Evolutionary conservation across 441 rosid genomes (phyloP).

Genomic region (Gossypium trilobum): DNA sequence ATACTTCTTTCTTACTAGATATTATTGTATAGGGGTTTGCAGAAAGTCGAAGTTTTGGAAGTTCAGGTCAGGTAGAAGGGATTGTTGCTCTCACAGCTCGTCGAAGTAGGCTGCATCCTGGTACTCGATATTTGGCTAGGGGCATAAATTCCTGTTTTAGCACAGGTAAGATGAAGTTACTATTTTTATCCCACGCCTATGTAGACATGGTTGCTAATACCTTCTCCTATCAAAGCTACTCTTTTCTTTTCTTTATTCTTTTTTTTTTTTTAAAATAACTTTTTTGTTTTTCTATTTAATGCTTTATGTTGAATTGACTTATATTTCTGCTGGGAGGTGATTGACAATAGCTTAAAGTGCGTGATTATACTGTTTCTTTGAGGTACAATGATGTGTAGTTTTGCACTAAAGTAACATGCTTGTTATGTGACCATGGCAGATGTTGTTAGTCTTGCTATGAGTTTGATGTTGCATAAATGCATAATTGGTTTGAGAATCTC

Average conservation of each 20-base stretch:
- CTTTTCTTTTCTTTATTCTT: not conserved
- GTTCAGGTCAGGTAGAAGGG: slow-evolving; percentile 90
- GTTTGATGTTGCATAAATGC: slow-evolving; percentile 1
- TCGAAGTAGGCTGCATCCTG: slow-evolving; percentile 93
- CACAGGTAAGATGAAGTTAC: slow-evolving; percentile 46
- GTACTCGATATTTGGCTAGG: slow-evolving; percentile 95
- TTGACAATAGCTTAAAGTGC: not conserved
- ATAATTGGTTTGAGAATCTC: not conserved
- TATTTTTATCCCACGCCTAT: not conserved
- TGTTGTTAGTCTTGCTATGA: not conserved
- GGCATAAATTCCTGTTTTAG: slow-evolving; percentile 93
- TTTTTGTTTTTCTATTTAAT: not conserved
- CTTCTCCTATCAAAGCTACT: not conserved
- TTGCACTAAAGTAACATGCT: not conserved
- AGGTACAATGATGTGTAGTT: slow-evolving; percentile 1
- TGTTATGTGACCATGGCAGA: not conserved
- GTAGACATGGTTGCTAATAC: not conserved
- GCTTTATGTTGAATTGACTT: not conserved
- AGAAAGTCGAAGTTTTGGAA: slow-evolving; percentile 88
- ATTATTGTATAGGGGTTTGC: slow-evolving; percentile 92
- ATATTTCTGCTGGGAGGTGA: not conserved
- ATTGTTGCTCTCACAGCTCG: slow-evolving; percentile 83
- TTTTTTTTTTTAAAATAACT: not conserved
- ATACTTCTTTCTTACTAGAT: slow-evolving; percentile 39
- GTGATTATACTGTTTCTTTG: not conserved